Conservation (phyloP, 352 stramenopile species). For the Pythium folliculosum region DNA sequence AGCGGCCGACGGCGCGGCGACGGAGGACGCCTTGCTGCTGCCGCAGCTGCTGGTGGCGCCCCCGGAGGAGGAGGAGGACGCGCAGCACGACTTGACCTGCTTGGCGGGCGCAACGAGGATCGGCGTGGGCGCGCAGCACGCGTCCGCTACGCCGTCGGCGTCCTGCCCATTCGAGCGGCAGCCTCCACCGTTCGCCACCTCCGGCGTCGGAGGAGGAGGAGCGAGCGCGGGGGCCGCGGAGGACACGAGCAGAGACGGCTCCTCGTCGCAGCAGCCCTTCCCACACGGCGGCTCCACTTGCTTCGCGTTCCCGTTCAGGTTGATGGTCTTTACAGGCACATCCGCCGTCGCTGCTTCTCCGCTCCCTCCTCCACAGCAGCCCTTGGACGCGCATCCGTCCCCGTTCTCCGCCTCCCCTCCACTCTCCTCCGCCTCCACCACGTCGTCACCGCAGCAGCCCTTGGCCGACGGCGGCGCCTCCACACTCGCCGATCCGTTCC, state of each 20-base stretch:
- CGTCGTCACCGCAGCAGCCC: neutral
- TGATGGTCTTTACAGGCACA: neutral
- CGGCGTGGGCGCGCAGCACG: constrained; percentile 13
- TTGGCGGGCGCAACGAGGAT: constrained; percentile 15
- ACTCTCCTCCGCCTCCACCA: neutral
- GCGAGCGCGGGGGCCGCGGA: neutral
- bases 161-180: constrained; percentile 16
- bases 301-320: neutral
- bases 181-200: neutral
- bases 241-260: neutral
- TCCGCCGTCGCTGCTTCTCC: neutral
- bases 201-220: neutral
- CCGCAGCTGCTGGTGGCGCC: neutral
- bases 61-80: neutral
- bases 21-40: neutral
- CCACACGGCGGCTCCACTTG: neutral
- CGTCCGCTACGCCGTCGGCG: constrained; percentile 12
- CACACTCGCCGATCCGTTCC: neutral
- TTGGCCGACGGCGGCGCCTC: neutral
- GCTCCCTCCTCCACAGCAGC: constrained; percentile 10
- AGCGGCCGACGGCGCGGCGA: neutral
- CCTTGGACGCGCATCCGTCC: constrained; percentile 10
- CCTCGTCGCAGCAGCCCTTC: neutral
- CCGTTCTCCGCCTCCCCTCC: neutral
- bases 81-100: constrained; percentile 13